Evolutionary conservation across 345 rosid species (phyloP).

Genomic region (Eucalyptus guilfoylei): DNA sequence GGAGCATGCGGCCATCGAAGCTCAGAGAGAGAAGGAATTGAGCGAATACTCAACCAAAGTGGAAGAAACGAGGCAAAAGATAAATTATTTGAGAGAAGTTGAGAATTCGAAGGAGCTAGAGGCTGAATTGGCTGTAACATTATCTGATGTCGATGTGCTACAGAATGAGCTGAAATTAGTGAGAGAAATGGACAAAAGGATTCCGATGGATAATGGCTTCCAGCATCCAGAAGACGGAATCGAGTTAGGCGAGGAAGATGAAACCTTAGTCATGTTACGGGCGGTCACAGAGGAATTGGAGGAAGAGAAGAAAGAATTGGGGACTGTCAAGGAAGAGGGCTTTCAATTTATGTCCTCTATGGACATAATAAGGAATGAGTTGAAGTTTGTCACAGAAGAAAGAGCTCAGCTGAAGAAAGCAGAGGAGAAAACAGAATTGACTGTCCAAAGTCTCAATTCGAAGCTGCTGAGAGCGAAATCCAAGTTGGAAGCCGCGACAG

Average conservation of each 20-base stretch:
- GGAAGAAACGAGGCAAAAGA: slow-evolving; percentile 17
- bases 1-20: slow-evolving; percentile 43
- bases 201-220: slow-evolving; percentile 3
- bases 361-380: slow-evolving; percentile 61
- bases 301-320: slow-evolving; percentile 54
- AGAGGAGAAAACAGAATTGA: slow-evolving; percentile 31
- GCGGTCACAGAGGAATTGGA: slow-evolving; percentile 41
- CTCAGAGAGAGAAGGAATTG: slow-evolving; percentile 27
- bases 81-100: slow-evolving; percentile 19
- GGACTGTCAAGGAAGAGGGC: slow-evolving; percentile 33
- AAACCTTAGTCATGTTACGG: slow-evolving; percentile 5
- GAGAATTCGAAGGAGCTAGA: slow-evolving; percentile 39
- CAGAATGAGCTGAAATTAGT: slow-evolving; percentile 46
- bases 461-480: slow-evolving; percentile 70
- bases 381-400: slow-evolving; percentile 37
- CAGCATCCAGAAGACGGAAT: slow-evolving; percentile 1
- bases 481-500: slow-evolving; percentile 36
- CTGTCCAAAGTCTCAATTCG: slow-evolving; percentile 42
- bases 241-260: slow-evolving; percentile 1
- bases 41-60: slow-evolving; percentile 14
- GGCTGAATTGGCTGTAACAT: slow-evolving; percentile 38
- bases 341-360: slow-evolving; percentile 51
- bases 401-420: slow-evolving; percentile 23
- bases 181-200: slow-evolving; percentile 29
- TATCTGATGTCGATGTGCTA: slow-evolving; percentile 39